Evolutionary conservation across 208 protist genomes (phyloP).

Genomic region (Entamoeba histolytica): DNA sequence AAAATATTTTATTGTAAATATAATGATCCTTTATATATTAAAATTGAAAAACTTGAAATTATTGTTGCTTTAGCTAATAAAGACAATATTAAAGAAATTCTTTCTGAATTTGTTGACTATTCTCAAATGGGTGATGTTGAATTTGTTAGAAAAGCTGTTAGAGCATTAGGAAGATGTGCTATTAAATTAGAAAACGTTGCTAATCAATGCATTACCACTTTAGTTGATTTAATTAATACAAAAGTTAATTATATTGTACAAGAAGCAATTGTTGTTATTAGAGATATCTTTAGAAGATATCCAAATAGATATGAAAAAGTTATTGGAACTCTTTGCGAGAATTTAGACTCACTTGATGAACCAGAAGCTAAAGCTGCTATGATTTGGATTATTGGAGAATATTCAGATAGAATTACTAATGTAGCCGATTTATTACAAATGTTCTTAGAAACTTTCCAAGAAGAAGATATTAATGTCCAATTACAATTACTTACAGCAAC

Average conservation of each 20-base stretch:
- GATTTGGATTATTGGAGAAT: constrained; percentile 29
- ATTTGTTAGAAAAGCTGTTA: constrained; percentile 18
- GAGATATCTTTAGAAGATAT: constrained; percentile 14
- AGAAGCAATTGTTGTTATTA: constrained; percentile 5
- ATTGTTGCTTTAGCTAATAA: constrained; percentile 7
- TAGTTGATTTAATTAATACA: neutral
- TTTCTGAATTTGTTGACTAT: constrained; percentile 15
- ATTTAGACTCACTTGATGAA: constrained; percentile 7
- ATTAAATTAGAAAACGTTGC: constrained; percentile 3
- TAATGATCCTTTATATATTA: constrained; percentile 29
- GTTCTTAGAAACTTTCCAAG: neutral
- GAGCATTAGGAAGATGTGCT: constrained; percentile 8
- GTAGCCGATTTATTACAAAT: constrained; percentile 8
- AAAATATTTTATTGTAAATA: constrained; percentile 23
- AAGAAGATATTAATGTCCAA: constrained; percentile 13
- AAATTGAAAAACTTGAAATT: constrained; percentile 26
- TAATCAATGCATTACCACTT: neutral
- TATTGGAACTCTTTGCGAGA: constrained; percentile 13
- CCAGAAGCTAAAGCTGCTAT: constrained; percentile 16
- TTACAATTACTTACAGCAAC: constrained; percentile 15
- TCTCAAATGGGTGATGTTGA: constrained; percentile 10
- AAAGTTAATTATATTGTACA: constrained; percentile 7
- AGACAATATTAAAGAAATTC: neutral
- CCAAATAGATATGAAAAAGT: constrained; percentile 19
- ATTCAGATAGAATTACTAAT: constrained; percentile 16